Evolutionary conservation across 2,329 filamentous ascomycete genomes (phyloP).

Genomic region (Bipolaris sorokiniana): DNA sequence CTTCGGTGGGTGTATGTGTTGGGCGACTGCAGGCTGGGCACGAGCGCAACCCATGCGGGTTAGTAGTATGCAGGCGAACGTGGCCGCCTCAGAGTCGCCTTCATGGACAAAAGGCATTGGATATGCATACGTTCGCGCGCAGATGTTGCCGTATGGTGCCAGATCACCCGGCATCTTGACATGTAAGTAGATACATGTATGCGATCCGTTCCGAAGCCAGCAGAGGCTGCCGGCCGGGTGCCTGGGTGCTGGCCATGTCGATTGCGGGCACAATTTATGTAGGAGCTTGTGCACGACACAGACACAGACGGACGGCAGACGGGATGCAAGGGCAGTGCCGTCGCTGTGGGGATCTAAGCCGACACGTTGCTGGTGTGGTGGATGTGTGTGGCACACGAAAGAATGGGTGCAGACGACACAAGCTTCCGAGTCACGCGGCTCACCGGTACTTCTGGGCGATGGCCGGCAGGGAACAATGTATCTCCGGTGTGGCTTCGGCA

Average conservation of each 20-base stretch:
- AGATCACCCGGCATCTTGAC: conserved; percentile 43
- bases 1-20: conserved; percentile 39
- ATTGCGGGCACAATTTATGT: conserved; percentile 12
- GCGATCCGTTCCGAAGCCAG: conserved; percentile 44
- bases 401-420: conserved; percentile 12
- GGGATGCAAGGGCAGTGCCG: conserved; percentile 16
- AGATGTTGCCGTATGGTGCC: conserved; percentile 43
- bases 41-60: conserved; percentile 43
- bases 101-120: conserved; percentile 31
- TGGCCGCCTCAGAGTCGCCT: conserved; percentile 48
- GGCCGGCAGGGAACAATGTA: conserved; percentile 9
- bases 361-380: conserved; percentile 12
- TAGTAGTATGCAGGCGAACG: conserved; percentile 49
- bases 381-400: too few relatives aligned
- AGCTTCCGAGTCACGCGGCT: conserved; percentile 26
- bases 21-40: conserved; percentile 50
- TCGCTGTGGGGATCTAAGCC: conserved; percentile 3
- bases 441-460: conserved; percentile 29
- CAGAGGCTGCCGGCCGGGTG: conserved; percentile 22
- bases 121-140: conserved; percentile 45
- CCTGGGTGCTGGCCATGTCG: conserved; percentile 22
- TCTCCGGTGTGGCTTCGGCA: conserved; percentile 19
- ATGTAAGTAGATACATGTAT: conserved; percentile 24
- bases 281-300: conserved; percentile 30
- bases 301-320: conserved; percentile 7